Evolutionary conservation across 352 stramenopile species (phyloP), one percentile per base, ranked within the genome.

Genomic region (Blastocystis sp.): DNA sequence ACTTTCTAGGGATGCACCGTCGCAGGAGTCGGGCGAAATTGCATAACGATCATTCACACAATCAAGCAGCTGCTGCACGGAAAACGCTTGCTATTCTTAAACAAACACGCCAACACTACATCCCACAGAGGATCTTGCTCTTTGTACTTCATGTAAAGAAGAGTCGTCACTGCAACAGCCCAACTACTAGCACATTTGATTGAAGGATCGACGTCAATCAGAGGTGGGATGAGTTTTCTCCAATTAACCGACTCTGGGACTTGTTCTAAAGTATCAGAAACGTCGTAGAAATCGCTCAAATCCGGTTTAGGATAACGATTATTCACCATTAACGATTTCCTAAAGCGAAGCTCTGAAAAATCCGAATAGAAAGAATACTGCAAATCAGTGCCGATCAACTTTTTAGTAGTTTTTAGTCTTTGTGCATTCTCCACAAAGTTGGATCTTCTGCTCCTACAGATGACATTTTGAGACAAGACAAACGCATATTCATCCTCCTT

Each of bases 401-500:
- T 63, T 39, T 81, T 24, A 9, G 70, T 53, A 13, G 37, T 18
- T 9, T 62, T n/a, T 45, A 64, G 41, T 41, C 45, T 41, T 20
- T 41, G 34, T 34, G 43, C 39, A 47, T 81, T 81, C 24, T 41
- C 11, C 16, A 47, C 70, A 64, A 62, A 81, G 45, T 81, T 81
- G 45, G 20, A 20, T 26, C 70, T 50, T 16, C 70, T 20, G 55
- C 50, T 54, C n/a, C 70, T 81, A 81, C 3, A 5, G 5, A 47
- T 47, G n/a, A 45, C 39, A 1, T 7, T 34, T 79, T 41, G 6
- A 39, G 7, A 8, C 41, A 3, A 43, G 41, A 18, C 13, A 34
- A 62, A 81, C 70, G 47, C 70, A 81, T 81, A 81, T 81, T 81
- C 70, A 53, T 81, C 70, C 3, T 81, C 70, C 55, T 81, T 81